Evolutionary conservation across 495 filamentous ascomycete species (phyloP).

Genomic region (Penicillium robsamsonii): DNA sequence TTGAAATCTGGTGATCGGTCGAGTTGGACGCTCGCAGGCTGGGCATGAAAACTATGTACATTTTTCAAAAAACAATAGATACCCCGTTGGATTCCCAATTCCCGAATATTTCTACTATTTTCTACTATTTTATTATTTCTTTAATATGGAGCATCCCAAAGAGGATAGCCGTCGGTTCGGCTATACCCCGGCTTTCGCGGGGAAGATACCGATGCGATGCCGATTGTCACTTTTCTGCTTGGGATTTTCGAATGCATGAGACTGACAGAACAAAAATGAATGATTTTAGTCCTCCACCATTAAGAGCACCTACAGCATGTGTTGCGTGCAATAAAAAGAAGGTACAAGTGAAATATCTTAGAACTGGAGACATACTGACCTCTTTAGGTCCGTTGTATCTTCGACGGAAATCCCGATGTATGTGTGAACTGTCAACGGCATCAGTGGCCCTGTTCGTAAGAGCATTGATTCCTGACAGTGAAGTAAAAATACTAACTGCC

Average conservation of each 20-base stretch:
- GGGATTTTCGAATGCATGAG: too few species aligned
- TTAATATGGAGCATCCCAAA: neutral
- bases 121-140: neutral
- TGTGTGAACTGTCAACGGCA: conserved; percentile 26
- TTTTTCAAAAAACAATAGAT: conserved; percentile 17
- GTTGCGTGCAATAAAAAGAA: conserved; percentile 30
- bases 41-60: conserved; percentile 53
- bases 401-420: conserved; percentile 11
- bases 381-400: conserved; percentile 24
- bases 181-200: neutral
- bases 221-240: neutral
- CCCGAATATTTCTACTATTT: neutral
- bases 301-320: conserved; percentile 26
- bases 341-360: conserved; percentile 2
- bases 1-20: conserved; percentile 55
- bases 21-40: conserved; percentile 78
- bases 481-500: neutral
- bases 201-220: neutral
- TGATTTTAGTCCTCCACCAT: conserved; percentile 18
- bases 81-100: conserved; percentile 13
- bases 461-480: neutral
- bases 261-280: conserved; percentile 7
- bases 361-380: neutral
- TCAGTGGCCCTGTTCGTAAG: conserved; percentile 28
- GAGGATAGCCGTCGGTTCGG: neutral